A percentile compares a stretch with the other conserved stretches of the same genome.
Evolutionary conservation across 2,329 filamentous ascomycete genomes (phyloP).

Genomic region (Xylaria sp.): DNA sequence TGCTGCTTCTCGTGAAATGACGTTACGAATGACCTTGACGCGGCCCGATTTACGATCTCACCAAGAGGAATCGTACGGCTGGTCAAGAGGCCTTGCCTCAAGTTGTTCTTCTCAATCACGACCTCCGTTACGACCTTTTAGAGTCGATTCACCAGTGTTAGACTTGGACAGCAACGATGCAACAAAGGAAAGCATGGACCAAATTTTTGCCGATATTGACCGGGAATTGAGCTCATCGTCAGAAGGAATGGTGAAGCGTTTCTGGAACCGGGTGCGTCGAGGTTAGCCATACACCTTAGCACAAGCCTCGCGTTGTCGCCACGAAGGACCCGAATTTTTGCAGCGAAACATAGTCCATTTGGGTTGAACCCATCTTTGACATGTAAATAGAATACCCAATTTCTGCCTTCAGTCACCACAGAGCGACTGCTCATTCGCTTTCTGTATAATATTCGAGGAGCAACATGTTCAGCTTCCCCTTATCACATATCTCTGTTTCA

Average conservation of each 20-base stretch:
- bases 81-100: slow-evolving; percentile 61
- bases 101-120: slow-evolving; percentile 46
- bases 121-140: slow-evolving; percentile 42
- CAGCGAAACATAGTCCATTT: slow-evolving; percentile 11
- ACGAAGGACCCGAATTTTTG: slow-evolving; percentile 1
- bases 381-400: slow-evolving; percentile 5
- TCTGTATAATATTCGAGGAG: slow-evolving; percentile 34
- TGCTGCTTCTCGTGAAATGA: slow-evolving; percentile 84
- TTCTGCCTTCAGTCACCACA: slow-evolving; percentile 14
- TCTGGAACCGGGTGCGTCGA: slow-evolving; percentile 72
- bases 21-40: slow-evolving; percentile 93
- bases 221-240: slow-evolving; percentile 57
- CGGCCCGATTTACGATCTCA: slow-evolving; percentile 84
- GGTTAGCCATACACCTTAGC: slow-evolving; percentile 33
- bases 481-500: slow-evolving; percentile 23
- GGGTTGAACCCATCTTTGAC: not conserved
- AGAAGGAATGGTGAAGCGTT: slow-evolving; percentile 67
- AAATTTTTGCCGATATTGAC: slow-evolving; percentile 65
- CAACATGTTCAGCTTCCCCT: slow-evolving; percentile 22
- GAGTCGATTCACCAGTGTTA: slow-evolving; percentile 51
- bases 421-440: slow-evolving; percentile 28
- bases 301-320: not conserved
- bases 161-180: slow-evolving; percentile 49
- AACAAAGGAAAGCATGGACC: slow-evolving; percentile 65
- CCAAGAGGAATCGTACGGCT: slow-evolving; percentile 78